Conservation (phyloP, 805 yeast genomes). For the Millerozyma acaciae region DNA sequence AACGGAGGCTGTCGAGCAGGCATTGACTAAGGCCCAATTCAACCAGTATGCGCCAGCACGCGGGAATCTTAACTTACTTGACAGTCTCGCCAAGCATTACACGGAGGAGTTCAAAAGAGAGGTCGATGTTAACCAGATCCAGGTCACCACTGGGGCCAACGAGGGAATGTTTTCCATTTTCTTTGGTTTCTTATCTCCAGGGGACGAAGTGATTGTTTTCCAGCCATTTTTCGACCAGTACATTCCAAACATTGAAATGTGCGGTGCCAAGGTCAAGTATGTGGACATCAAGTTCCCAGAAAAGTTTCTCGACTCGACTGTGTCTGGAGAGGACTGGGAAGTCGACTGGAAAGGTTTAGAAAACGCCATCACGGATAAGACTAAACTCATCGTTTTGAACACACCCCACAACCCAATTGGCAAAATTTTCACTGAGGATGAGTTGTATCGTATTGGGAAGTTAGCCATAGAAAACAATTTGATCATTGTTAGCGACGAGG, state of each 20-base stretch:
- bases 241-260: constrained; percentile 86
- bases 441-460: constrained; percentile 70
- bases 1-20: constrained; percentile 70
- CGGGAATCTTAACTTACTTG: constrained; percentile 75
- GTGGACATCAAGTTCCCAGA: constrained; percentile 83
- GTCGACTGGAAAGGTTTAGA: constrained; percentile 77
- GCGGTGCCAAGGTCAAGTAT: constrained; percentile 88
- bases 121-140: constrained; percentile 58
- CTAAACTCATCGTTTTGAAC: constrained; percentile 84
- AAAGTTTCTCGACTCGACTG: constrained; percentile 57
- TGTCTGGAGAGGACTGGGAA: constrained; percentile 83
- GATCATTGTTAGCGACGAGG: constrained; percentile 86
- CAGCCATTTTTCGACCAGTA: constrained; percentile 98
- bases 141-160: constrained; percentile 94
- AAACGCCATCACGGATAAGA: constrained; percentile 63
- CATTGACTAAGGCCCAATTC: constrained; percentile 66
- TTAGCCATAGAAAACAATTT: constrained; percentile 83
- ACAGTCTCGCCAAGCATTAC: constrained; percentile 69
- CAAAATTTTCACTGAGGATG: constrained; percentile 75
- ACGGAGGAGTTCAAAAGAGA: constrained; percentile 59
- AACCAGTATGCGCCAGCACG: constrained; percentile 93
- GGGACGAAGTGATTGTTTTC: constrained; percentile 94
- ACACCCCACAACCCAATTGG: constrained; percentile 98
- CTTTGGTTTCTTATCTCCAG: constrained; percentile 78
- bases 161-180: constrained; percentile 88